Percentiles rank a stretch among this genome's conserved stretches.
phyloP scores from a whole-genome alignment of 805 yeast genomes.

The Ogataea ganodermae region DNA sequence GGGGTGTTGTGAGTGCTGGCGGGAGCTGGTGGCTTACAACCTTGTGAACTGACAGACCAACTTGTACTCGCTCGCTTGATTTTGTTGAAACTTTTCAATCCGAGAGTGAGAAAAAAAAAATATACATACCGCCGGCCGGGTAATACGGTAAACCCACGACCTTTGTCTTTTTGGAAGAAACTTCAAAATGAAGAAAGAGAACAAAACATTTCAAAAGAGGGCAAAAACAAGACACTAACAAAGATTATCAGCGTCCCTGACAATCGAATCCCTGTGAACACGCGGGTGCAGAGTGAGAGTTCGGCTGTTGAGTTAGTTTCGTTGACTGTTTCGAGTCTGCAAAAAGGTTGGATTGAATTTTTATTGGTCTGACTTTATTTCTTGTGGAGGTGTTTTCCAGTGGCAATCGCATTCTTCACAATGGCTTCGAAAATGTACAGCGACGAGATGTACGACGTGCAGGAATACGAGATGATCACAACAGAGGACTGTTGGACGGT shows the following conservation, averaged over 20 bases:
- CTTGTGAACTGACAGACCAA: no score
- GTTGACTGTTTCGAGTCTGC: neutral
- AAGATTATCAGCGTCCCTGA: neutral
- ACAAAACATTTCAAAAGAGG: slow-evolving; percentile 5
- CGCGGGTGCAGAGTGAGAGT: slow-evolving; percentile 2
- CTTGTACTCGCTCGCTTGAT: neutral
- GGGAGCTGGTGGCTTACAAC: no score
- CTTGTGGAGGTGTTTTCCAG: neutral
- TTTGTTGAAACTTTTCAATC: neutral
- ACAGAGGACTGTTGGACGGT: slow-evolving; percentile 99
- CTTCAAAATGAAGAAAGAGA: slow-evolving; percentile 4
- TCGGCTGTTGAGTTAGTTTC: slow-evolving; percentile 1
- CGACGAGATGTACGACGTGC: slow-evolving; percentile 29
- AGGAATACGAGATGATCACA: slow-evolving; percentile 74
- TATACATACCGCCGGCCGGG: neutral
- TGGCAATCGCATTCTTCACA: neutral
- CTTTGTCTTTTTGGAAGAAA: slow-evolving; percentile 1
- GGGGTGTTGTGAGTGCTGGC: neutral
- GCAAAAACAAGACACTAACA: slow-evolving; percentile 1
- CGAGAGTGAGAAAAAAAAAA: neutral
- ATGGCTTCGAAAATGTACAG: slow-evolving; percentile 22
- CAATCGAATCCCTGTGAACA: slow-evolving; percentile 5
- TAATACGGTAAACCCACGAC: neutral
- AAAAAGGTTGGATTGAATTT: slow-evolving; percentile 14
- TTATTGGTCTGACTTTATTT: slow-evolving; percentile 1